A percentile compares a stretch with the other conserved stretches of the same genome.
Evolutionary conservation across 805 yeast species (phyloP).

Genomic region (Candida tibetensis): DNA sequence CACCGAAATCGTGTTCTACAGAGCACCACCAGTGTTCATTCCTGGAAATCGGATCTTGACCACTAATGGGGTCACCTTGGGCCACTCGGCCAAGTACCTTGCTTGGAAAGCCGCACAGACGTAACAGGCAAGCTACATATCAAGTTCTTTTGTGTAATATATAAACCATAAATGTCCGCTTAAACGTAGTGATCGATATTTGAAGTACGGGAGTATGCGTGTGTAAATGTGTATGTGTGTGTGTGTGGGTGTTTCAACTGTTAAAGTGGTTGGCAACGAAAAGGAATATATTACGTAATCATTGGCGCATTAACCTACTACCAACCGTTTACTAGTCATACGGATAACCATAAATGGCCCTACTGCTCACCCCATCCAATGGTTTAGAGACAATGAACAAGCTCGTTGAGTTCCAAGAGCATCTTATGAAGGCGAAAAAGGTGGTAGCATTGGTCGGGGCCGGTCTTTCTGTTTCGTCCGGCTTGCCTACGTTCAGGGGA

Average conservation of each 20-base stretch:
- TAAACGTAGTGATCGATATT: no score
- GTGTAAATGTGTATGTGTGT: no score
- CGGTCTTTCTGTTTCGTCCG: slow-evolving; percentile 76
- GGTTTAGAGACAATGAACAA: slow-evolving; percentile 16
- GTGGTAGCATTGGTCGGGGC: slow-evolving; percentile 75
- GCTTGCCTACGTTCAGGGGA: slow-evolving; percentile 72
- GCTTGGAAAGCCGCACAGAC: slow-evolving; percentile 32
- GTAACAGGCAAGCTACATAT: no score
- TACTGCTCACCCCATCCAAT: background rate
- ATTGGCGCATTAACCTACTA: no score
- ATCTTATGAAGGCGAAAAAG: slow-evolving; percentile 39
- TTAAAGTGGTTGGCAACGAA: no score
- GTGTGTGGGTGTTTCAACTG: no score
- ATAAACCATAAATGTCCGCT: no score
- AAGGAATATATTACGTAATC: no score
- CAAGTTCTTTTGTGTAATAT: background rate
- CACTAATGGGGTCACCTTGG: slow-evolving; percentile 44
- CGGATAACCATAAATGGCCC: no score
- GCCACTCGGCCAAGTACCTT: slow-evolving; percentile 73
- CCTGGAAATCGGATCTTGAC: slow-evolving; percentile 16
- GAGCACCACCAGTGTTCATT: slow-evolving; percentile 59
- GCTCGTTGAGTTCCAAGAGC: slow-evolving; percentile 48
- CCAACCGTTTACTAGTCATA: no score
- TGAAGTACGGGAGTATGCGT: no score
- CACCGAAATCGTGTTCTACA: slow-evolving; percentile 53